Evolutionary conservation across 768 basidiomycete species (phyloP), one percentile per base, ranked within the genome.

Genomic region (Amanita brunnescens): DNA sequence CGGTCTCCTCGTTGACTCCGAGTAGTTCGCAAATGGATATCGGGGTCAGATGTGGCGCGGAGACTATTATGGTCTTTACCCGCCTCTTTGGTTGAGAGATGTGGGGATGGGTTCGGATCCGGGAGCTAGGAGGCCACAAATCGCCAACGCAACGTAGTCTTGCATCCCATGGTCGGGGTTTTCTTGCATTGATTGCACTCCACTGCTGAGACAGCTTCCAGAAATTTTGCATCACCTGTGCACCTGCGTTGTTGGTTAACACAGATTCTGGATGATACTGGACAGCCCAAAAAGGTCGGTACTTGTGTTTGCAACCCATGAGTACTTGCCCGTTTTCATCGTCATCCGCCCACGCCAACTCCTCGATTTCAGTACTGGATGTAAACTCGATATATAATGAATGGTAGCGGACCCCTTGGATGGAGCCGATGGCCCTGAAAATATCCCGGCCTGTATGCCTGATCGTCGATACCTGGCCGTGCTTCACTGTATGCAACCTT

Each of bases 251-350:
- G 38, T 71, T 68, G 2, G 88, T 91, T 57, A 85, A 75, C 3
- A 86, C 78, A 3, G 89, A 91, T 61, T 91, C 90, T 5, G 90
- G 90, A 62, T 92, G 90, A 62, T 91, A 92, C 60, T 92, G 90
- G 20, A 92, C 90, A 3, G 85, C 88, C 84, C 86, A 91, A 59
- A 89, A 87, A 3, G 90, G 89, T 54, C 73, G 76, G 20, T 58
- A 64, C 45, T 56, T 70, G 61, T 92, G 90, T 55, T 74, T 76
- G 23, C 77, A 67, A 35, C 81, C 87, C 89, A 92, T 91, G 41
- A 88, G 71, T 18, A 89, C 81, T 39, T 58, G 71, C 5, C 83
- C 85, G 54, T 87, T 81, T 48, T 83, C 85, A 20, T 67, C 67
- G 56, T 91, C 87, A 40, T 83, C 69, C 6, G 81, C 69, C 85